Percentiles rank a stretch among this genome's conserved stretches.
Conservation (phyloP, 2,329 filamentous ascomycete genomes). For the Botrytis deweyae region DNA sequence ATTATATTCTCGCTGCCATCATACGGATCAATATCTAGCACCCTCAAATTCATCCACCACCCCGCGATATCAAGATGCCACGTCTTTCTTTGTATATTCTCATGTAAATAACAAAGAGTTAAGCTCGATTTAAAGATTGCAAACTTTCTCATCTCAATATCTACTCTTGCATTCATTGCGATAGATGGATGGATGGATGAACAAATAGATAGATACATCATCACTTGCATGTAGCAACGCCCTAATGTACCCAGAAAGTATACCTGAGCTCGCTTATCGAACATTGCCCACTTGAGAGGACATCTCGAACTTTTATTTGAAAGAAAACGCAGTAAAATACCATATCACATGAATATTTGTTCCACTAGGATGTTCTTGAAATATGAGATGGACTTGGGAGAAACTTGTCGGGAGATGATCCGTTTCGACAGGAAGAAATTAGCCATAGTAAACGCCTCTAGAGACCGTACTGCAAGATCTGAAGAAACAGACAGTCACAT, state of each 20-base stretch:
- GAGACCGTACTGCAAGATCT: fast-evolving
- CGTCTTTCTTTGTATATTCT: background rate
- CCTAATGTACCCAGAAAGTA: background rate
- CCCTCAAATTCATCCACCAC: background rate
- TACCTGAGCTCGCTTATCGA: background rate
- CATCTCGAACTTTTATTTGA: no score
- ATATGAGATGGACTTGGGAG: background rate
- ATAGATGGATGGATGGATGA: background rate
- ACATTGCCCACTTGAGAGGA: no score
- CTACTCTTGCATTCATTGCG: background rate
- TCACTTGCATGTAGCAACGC: background rate
- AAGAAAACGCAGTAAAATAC: background rate
- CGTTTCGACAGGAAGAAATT: background rate
- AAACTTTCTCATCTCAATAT: background rate
- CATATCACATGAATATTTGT: background rate
- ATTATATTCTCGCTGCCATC: background rate
- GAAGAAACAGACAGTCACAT: background rate
- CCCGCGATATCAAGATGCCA: background rate
- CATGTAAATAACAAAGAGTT: background rate
- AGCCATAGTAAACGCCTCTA: background rate
- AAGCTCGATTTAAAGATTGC: background rate
- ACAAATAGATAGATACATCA: background rate
- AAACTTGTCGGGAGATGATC: background rate
- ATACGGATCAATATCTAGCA: background rate
- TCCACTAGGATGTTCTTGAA: background rate